phyloP scores from a whole-genome alignment of 257 asterid genomes.

The Solanum lycopersicoides region DNA sequence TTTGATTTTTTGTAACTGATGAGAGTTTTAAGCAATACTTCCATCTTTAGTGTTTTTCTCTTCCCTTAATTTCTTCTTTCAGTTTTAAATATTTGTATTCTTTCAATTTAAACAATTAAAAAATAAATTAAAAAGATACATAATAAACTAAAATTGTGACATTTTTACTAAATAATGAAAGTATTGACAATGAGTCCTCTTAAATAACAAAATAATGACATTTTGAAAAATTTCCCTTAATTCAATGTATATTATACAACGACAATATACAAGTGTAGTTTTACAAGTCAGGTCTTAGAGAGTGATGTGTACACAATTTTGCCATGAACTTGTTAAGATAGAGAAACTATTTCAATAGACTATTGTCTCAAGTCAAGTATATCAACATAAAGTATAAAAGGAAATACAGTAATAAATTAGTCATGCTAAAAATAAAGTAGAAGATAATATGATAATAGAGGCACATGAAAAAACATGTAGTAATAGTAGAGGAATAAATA shows the following conservation, averaged over 20 bases:
- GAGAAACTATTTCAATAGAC: neutral
- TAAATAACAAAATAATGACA: no score
- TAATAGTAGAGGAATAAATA: neutral
- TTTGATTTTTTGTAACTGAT: no score
- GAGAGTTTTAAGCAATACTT: no score
- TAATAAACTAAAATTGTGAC: no score
- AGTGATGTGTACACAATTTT: neutral
- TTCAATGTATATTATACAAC: neutral
- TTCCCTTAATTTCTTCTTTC: no score
- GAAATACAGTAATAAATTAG: neutral
- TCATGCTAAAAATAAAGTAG: neutral
- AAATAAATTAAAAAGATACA: no score
- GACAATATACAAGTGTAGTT: neutral
- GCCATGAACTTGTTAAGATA: neutral
- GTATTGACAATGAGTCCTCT: no score
- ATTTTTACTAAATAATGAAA: no score
- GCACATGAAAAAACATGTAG: neutral
- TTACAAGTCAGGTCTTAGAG: neutral
- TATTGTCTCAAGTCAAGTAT: neutral
- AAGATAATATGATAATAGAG: neutral
- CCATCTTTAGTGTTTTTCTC: no score
- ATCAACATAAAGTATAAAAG: neutral
- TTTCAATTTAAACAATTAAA: no score
- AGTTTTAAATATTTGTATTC: no score
- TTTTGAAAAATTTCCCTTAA: no score